Evolutionary conservation across 2,329 filamentous ascomycete genomes (phyloP).

Genomic region (Cordyceps javanica): DNA sequence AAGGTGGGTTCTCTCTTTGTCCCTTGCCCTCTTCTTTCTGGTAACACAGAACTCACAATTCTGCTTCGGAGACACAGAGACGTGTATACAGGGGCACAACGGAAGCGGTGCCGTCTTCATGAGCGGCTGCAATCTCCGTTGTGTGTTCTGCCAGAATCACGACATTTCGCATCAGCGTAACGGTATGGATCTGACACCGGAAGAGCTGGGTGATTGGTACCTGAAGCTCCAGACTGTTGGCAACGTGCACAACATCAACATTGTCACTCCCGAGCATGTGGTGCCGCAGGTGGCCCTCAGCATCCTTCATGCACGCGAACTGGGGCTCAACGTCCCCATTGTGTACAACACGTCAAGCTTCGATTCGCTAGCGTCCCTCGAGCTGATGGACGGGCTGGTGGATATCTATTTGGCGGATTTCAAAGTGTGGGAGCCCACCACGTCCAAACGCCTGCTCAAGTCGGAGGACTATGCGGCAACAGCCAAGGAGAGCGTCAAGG

Average conservation of each 20-base stretch:
- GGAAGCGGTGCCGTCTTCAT: constrained; percentile 80
- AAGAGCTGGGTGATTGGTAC: constrained; percentile 76
- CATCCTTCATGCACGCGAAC: constrained; percentile 65
- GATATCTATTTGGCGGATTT: constrained; percentile 89
- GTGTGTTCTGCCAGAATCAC: constrained; percentile 75
- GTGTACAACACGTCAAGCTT: constrained; percentile 83
- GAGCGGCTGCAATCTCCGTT: constrained; percentile 66
- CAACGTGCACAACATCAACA: constrained; percentile 84
- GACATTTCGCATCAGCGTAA: constrained; percentile 80
- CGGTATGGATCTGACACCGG: constrained; percentile 71
- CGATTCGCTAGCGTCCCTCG: constrained; percentile 66
- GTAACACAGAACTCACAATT: neutral
- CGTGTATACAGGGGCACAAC: constrained; percentile 76
- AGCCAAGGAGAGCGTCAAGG: constrained; percentile 70
- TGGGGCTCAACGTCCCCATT: constrained; percentile 66
- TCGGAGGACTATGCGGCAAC: constrained; percentile 67
- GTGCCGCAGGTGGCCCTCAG: constrained; percentile 75
- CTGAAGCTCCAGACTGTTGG: constrained; percentile 74
- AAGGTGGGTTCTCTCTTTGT: constrained; percentile 40
- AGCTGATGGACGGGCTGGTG: constrained; percentile 69
- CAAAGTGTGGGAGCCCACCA: constrained; percentile 67
- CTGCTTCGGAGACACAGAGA: constrained; percentile 53
- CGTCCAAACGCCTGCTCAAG: constrained; percentile 68
- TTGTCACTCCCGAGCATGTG: constrained; percentile 81
- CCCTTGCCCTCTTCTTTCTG: too few relatives aligned